Percentiles rank a stretch among this genome's conserved stretches.
These are phyloP conservation scores for Cyberlindnera amylophila DNA, from an alignment of 805 yeast genomes.

Conservation along the genomic window DNA sequence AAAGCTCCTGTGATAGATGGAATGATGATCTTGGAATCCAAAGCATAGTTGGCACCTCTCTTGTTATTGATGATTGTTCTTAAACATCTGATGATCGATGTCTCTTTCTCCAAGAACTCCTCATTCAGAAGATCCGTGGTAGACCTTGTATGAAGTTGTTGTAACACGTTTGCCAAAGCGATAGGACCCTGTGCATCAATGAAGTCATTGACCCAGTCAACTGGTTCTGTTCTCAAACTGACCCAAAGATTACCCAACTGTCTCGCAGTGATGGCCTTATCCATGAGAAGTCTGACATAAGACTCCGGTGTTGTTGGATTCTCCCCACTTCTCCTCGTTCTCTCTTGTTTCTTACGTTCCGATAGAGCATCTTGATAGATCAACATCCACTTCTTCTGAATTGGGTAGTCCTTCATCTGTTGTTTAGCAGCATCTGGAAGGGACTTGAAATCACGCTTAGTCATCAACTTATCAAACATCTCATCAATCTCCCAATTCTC, in stretches of 20 bases:
- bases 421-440: conserved; percentile 69
- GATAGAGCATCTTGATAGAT: conserved; percentile 81
- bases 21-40: conserved; percentile 42
- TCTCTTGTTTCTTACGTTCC: conserved; percentile 57
- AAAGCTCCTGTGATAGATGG: conserved; percentile 69
- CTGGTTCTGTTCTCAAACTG: conserved; percentile 84
- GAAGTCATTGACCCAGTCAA: conserved; percentile 76
- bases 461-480: conserved; percentile 78
- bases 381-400: conserved; percentile 87
- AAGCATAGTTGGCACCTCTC: conserved; percentile 57
- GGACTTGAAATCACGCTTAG: conserved; percentile 69
- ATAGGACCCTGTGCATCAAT: conserved; percentile 79
- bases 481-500: conserved; percentile 64
- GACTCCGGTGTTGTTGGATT: conserved; percentile 52
- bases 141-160: conserved; percentile 39
- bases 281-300: conserved; percentile 71
- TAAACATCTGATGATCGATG: conserved; percentile 70
- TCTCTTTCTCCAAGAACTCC: conserved; percentile 62
- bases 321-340: conserved; percentile 30
- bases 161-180: conserved; percentile 65
- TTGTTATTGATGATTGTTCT: conserved; percentile 65
- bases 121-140: conserved; percentile 31
- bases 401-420: conserved; percentile 70
- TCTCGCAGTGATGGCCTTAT: conserved; percentile 60
- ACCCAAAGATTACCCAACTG: conserved; percentile 87